Base-by-base conservation (phyloP, 805 yeast genomes). In the Starmerella bombi region DNA sequence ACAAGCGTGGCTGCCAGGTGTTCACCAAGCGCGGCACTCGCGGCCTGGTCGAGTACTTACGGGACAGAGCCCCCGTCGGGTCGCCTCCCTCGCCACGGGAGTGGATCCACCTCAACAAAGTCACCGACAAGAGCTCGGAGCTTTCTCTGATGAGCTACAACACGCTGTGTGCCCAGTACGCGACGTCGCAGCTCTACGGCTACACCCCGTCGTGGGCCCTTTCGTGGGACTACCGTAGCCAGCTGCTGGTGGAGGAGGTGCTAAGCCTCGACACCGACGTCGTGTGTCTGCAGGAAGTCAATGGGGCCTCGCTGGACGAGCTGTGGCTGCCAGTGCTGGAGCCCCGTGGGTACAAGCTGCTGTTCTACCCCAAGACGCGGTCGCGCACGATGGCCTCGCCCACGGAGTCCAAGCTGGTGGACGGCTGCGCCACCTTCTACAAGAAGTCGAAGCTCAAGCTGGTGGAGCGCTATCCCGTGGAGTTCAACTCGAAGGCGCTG, bases 141-240 rank as follows among this genome's bases (percentile, higher is more conserved):
- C 85, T 91, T 59, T 79, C 94, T 1, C 64, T 86, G 35, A 69
- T 84, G 71, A 75, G 85, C 29, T 88, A 85, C 65, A 91, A 91
- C 63, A 83, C 93, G 2, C 67, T 91, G 58, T 91, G 98, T 60
- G 97, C 88, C 58, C 91, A 81, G 59, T 88, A 88, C 63, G 96
- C 97, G 2, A 84, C 95, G 3, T 72, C 91, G 17, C 80, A 76
- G 58, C 70, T 88, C 79, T 91, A 83, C 61, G 88, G 81, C 54
- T 88, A 82, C 58, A 85, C 97, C 1, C 97, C 97, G 18, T 75
- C 93, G 2, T 91, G 98, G 97, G 99, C 97, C 2, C 70, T 91
- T 47, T 74, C 76, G 39, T 88, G 97, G 97, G 80, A 80, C 10
- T 85, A 78, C 61, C 79, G 99, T 61, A 74, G 80, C 55, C 77